Percentiles rank a stretch among this genome's conserved stretches.
Evolutionary conservation across 306 rosid species (phyloP).

Genomic region (Trichosanthes cucumerina): DNA sequence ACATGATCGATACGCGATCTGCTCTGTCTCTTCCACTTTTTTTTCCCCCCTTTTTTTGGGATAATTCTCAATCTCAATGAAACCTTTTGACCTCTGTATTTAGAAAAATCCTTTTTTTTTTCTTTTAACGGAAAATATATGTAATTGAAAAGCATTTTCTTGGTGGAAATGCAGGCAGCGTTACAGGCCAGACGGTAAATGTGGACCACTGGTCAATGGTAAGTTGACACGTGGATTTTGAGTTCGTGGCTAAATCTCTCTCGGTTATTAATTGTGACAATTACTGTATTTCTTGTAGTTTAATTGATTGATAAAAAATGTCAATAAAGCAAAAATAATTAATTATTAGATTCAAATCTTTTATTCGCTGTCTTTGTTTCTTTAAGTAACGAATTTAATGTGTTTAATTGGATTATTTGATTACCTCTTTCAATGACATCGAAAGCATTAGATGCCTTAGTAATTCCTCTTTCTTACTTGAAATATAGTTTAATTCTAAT

Average conservation of each 20-base stretch:
- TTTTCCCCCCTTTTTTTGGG: neutral
- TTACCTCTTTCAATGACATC: neutral
- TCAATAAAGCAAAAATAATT: neutral
- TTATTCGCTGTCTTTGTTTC: neutral
- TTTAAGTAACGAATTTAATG: neutral
- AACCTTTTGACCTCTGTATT: constrained; percentile 5
- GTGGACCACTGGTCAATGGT: neutral
- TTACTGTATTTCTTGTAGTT: neutral
- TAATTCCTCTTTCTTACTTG: neutral
- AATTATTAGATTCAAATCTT: neutral
- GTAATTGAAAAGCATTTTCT: neutral
- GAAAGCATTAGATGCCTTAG: neutral
- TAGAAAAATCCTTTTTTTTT: neutral
- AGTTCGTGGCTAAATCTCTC: neutral
- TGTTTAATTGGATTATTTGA: neutral
- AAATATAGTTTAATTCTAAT: neutral
- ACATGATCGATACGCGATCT: neutral
- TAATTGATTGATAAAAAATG: neutral
- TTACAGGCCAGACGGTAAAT: neutral
- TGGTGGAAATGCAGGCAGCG: neutral
- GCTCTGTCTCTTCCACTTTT: neutral
- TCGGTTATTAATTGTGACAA: neutral
- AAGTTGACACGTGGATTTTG: neutral
- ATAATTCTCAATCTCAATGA: neutral
- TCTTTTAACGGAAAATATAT: neutral